phyloP scores from a whole-genome alignment of 2,329 filamentous ascomycete species.

The Apiospora koreana region DNA sequence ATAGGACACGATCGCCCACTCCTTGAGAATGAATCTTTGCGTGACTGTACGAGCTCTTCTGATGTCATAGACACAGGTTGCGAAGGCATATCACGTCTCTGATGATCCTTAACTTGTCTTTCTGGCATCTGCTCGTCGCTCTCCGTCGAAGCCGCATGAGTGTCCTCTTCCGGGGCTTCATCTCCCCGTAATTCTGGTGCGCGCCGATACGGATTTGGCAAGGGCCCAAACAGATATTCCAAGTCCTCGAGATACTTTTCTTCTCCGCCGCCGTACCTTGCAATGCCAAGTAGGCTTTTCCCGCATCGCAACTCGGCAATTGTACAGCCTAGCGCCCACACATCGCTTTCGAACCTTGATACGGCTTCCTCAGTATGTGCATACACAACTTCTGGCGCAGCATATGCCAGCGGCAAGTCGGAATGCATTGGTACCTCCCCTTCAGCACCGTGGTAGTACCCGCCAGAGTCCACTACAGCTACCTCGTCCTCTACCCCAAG shows the following conservation, averaged over 20 bases:
- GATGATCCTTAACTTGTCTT: background rate
- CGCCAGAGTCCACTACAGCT: background rate
- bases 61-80: background rate
- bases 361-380: background rate
- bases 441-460: background rate
- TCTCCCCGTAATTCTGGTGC: background rate
- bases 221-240: slow-evolving; percentile 4
- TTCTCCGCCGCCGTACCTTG: background rate
- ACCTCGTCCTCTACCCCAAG: background rate
- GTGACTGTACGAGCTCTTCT: background rate
- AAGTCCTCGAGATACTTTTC: background rate
- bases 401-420: background rate
- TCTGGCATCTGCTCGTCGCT: background rate
- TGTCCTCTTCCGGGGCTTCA: background rate
- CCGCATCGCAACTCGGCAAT: background rate
- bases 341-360: background rate
- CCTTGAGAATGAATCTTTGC: background rate
- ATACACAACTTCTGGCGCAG: background rate
- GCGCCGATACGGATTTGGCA: slow-evolving; percentile 9
- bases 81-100: background rate
- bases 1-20: background rate
- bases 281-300: background rate
- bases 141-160: background rate
- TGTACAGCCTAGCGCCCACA: background rate
- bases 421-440: background rate